Base-by-base conservation (phyloP, 2,329 filamentous ascomycete species). In the Ascochyta fabae region DNA sequence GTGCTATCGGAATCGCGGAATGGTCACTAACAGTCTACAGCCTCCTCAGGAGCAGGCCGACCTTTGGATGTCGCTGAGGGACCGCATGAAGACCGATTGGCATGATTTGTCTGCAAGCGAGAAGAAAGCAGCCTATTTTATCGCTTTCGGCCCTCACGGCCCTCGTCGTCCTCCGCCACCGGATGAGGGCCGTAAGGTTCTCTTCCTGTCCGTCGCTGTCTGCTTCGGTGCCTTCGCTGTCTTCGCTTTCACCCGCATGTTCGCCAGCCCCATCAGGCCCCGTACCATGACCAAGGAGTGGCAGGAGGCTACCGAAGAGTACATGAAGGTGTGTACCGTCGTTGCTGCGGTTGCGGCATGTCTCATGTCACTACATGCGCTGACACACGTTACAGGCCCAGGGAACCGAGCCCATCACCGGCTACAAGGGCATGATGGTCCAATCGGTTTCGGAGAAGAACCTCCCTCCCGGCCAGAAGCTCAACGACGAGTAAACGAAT, bases 61-160 rank as follows among this genome's bases (percentile, higher is more conserved):
- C 77, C 84, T 99, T 72, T 99, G 95, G 95, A 99, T 99, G 95
- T 84, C 90, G 70, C 84, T 99, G 79, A 88, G 95, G 80, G 95
- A 99, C 83, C 90, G 95, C 76, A 99, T 99, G 95, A 97, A 96
- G 90, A 88, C 86, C 72, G 92, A 92, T 84, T 99, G 95, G 95
- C 86, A 89, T 75, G 92, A 98, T 76, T 83, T 99, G 83, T 97
- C 95, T 48, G 69, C 96, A 74, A 90, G 95, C 80, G 95, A 99
- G 86, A 96, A 99, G 91, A 98, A 96, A 85, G 95, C 77, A 99
- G 95, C 95, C 65, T 99, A 98, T 87, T 99, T 91, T 89, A 96
- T 99, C 75, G 93, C 95, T 66, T 99, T 99, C 77, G 95, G 95
- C 66, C 88, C 93, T 74, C 95, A 99, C 80, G 95, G 95, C 56